Evolutionary conservation across 768 basidiomycete species (phyloP).

Genomic region (Mycena galericulata): DNA sequence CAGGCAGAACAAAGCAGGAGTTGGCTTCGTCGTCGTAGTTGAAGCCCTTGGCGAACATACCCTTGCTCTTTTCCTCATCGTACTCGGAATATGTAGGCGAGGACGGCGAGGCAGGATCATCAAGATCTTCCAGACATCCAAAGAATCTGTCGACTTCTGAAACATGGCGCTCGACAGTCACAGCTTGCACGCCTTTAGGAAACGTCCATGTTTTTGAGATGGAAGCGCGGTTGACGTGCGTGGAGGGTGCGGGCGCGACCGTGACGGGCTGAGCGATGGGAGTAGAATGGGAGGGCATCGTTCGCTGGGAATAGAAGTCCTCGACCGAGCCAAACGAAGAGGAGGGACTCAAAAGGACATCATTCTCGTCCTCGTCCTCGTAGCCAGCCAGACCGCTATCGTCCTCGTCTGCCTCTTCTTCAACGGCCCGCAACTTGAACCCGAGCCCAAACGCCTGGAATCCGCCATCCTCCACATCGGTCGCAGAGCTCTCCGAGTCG

Average conservation of each 20-base stretch:
- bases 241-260: constrained; percentile 39
- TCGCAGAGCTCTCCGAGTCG: constrained; percentile 73
- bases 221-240: constrained; percentile 52
- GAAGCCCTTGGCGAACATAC: constrained; percentile 68
- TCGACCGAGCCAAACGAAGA: constrained; percentile 70
- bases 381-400: constrained; percentile 71
- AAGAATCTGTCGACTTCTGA: constrained; percentile 84
- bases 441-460: constrained; percentile 48
- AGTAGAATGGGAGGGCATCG: constrained; percentile 31
- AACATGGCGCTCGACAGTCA: constrained; percentile 38
- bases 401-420: constrained; percentile 67
- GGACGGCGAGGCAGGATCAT: constrained; percentile 55
- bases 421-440: constrained; percentile 66
- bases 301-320: constrained; percentile 52
- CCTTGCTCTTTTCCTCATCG: constrained; percentile 69
- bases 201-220: constrained; percentile 82
- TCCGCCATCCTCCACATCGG: constrained; percentile 75
- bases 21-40: constrained; percentile 52
- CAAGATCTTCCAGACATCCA: constrained; percentile 71
- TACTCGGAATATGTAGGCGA: constrained; percentile 58
- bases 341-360: constrained; percentile 60
- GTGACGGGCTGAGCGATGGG: constrained; percentile 41
- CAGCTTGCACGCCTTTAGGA: constrained; percentile 50
- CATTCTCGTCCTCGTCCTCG: constrained; percentile 76
- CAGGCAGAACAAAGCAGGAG: constrained; percentile 62